These are phyloP conservation scores for Capsella bursapastoris DNA, from an alignment of 345 rosid genomes.

Conservation along the genomic window DNA sequence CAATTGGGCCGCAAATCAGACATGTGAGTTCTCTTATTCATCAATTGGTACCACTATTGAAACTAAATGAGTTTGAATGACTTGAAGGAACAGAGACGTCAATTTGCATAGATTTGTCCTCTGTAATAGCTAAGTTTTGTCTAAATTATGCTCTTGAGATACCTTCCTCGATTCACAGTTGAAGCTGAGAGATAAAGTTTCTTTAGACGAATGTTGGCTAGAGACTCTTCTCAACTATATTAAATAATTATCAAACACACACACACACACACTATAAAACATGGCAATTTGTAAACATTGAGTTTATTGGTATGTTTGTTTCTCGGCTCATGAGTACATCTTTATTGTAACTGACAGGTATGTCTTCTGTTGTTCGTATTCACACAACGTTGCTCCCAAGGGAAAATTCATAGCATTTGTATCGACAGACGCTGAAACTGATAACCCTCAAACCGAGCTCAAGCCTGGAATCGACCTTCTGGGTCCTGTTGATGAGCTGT, in stretches of 20 bases:
- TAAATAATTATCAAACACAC: too few species aligned
- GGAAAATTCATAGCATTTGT: constrained; percentile 95
- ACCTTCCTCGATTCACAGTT: not conserved
- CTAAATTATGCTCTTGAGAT: constrained; percentile 12
- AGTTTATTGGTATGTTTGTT: constrained; percentile 17
- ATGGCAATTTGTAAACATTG: not conserved
- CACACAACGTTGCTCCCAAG: constrained; percentile 92
- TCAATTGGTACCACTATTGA: constrained; percentile 1
- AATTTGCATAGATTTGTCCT: not conserved
- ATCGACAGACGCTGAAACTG: constrained; percentile 89
- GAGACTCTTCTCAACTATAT: not conserved
- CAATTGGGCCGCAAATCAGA: constrained; percentile 53
- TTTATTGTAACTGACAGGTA: constrained; percentile 59
- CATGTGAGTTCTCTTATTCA: constrained; percentile 50
- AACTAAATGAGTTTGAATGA: constrained; percentile 21
- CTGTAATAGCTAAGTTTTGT: constrained; percentile 18
- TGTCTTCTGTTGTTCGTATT: constrained; percentile 84
- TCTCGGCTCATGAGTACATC: constrained; percentile 9
- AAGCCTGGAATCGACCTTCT: constrained; percentile 86
- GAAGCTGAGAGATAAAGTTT: not conserved
- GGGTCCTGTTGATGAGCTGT: constrained; percentile 84
- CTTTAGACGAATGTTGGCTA: constrained; percentile 5
- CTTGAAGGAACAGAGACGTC: not conserved
- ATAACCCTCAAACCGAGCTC: constrained; percentile 72
- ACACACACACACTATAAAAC: not conserved